A percentile compares a stretch with the other conserved stretches of the same genome.
Conservation (phyloP, 176 grass and related monocot genomes). For the Ampelocalamus luodianensis region DNA sequence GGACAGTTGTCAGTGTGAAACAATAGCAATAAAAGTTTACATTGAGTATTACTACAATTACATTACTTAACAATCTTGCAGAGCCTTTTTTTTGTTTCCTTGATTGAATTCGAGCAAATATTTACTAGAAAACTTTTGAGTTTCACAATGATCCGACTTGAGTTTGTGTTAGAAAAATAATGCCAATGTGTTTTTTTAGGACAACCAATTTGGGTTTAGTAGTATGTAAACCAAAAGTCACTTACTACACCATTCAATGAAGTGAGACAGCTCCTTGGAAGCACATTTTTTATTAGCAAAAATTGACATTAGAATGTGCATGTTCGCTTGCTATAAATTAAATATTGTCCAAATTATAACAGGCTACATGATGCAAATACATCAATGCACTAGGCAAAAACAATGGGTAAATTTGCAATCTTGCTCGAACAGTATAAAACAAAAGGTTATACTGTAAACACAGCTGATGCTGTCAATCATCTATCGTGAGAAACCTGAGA, state of each 20-base stretch:
- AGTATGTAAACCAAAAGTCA: neutral
- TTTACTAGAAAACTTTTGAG: neutral
- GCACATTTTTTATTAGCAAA: neutral
- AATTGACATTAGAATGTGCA: neutral
- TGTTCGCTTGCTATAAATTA: neutral
- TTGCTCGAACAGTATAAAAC: neutral
- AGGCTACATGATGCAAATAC: neutral
- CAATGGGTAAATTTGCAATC: neutral
- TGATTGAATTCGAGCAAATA: neutral
- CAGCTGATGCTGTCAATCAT: neutral
- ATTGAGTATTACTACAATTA: neutral
- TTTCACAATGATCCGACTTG: neutral
- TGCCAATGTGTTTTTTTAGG: neutral
- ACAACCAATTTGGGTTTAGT: constrained; percentile 2
- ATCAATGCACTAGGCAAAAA: neutral
- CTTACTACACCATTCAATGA: neutral
- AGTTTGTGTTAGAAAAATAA: neutral
- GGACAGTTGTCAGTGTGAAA: neutral
- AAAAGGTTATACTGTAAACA: neutral
- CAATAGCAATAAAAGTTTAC: neutral
- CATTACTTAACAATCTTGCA: neutral
- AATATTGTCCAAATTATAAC: neutral
- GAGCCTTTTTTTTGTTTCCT: neutral
- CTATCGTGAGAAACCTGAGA: neutral
- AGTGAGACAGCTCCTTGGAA: neutral